These are phyloP conservation scores for Ophiocordyceps unilateralis DNA, from an alignment of 2,329 filamentous ascomycete genomes.

Conservation along the genomic window DNA sequence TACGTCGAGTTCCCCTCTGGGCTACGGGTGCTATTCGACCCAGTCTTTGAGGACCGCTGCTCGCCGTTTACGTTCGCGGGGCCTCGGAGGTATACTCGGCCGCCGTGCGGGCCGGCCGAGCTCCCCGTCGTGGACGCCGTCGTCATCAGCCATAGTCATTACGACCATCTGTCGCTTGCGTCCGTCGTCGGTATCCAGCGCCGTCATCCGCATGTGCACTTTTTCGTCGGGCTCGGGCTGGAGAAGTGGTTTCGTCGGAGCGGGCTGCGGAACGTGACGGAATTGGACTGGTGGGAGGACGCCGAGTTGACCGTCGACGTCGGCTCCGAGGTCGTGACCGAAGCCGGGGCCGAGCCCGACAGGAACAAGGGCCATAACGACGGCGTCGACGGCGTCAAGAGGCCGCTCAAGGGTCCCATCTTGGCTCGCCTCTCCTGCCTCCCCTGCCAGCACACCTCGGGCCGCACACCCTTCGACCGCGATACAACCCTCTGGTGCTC, in stretches of 20 bases:
- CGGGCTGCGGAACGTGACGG: constrained; percentile 62
- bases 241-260: constrained; percentile 61
- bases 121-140: constrained; percentile 62
- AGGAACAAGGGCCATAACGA: background rate
- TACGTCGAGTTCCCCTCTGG: constrained; percentile 80
- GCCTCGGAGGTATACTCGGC: constrained; percentile 62
- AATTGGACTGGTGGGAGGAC: constrained; percentile 92
- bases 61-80: constrained; percentile 54
- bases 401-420: constrained; percentile 25
- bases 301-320: constrained; percentile 46
- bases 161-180: constrained; percentile 73
- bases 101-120: constrained; percentile 61
- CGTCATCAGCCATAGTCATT: constrained; percentile 79
- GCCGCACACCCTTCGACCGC: constrained; percentile 50
- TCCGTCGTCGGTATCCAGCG: constrained; percentile 55
- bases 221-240: constrained; percentile 73
- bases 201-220: constrained; percentile 62
- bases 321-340: constrained; percentile 12
- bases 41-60: constrained; percentile 80
- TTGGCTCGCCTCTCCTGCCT: constrained; percentile 59
- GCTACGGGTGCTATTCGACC: constrained; percentile 79
- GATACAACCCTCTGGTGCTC: constrained; percentile 72
- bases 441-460: constrained; percentile 70
- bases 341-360: background rate
- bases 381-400: background rate